These are phyloP conservation scores for Microcos paniculata DNA, from an alignment of 345 rosid genomes.

Conservation along the genomic window DNA sequence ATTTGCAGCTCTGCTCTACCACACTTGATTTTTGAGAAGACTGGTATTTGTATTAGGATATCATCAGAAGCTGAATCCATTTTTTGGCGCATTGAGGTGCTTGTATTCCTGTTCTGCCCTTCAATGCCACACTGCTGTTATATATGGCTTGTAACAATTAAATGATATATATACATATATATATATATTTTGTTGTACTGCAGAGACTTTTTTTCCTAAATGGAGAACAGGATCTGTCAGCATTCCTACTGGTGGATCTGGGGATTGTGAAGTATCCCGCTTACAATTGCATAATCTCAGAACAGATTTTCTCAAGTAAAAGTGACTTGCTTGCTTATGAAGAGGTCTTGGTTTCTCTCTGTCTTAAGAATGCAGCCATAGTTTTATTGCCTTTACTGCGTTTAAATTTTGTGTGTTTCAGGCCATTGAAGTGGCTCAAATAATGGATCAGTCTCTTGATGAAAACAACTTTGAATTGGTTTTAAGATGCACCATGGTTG, in stretches of 20 bases:
- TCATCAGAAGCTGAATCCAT: slow-evolving; percentile 62
- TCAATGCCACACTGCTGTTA: background rate
- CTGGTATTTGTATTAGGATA: slow-evolving; percentile 54
- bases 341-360: slow-evolving; percentile 58
- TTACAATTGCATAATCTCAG: slow-evolving; percentile 61
- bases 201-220: slow-evolving; percentile 96
- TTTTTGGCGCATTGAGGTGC: slow-evolving; percentile 90
- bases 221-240: slow-evolving; percentile 81
- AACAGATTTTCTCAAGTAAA: slow-evolving; percentile 53
- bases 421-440: slow-evolving; percentile 92
- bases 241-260: slow-evolving; percentile 79
- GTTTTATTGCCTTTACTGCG: slow-evolving; percentile 13
- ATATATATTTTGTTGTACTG: slow-evolving; percentile 20
- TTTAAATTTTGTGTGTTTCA: slow-evolving; percentile 30
- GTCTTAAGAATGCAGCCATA: background rate
- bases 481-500: slow-evolving; percentile 59
- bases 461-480: slow-evolving; percentile 48
- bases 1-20: slow-evolving; percentile 49
- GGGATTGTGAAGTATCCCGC: slow-evolving; percentile 79
- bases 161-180: too few species aligned
- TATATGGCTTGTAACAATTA: background rate
- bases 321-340: slow-evolving; percentile 74
- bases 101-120: slow-evolving; percentile 1
- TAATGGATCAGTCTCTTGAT: slow-evolving; percentile 86
- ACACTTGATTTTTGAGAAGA: slow-evolving; percentile 49